Evolutionary conservation across 2,329 filamentous ascomycete genomes (phyloP).

Genomic region (Mycosphaerella sp.): DNA sequence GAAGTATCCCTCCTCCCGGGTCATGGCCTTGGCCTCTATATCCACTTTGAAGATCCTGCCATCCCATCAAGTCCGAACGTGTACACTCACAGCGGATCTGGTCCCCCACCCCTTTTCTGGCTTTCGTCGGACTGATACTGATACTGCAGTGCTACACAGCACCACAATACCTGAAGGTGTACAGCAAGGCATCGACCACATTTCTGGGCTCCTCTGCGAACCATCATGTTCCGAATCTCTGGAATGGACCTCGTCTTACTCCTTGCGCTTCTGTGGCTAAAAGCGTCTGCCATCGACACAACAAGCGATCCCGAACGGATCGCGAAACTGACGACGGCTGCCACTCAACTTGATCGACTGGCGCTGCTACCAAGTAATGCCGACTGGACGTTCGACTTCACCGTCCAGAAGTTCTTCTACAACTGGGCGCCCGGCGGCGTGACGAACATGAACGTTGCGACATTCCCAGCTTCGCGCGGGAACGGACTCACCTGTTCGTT

Average conservation of each 20-base stretch:
- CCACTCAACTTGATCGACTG: slow-evolving; percentile 44
- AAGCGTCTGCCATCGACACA: slow-evolving; percentile 34
- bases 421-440: slow-evolving; percentile 45
- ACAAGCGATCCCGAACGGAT: slow-evolving; percentile 39
- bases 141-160: slow-evolving; percentile 5
- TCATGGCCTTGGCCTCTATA: neutral
- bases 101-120: slow-evolving; percentile 3
- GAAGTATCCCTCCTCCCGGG: slow-evolving; percentile 14
- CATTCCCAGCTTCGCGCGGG: slow-evolving; percentile 45
- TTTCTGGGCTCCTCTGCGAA: slow-evolving; percentile 4
- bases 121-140: neutral
- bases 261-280: slow-evolving; percentile 23
- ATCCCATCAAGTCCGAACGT: neutral
- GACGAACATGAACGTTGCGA: slow-evolving; percentile 48
- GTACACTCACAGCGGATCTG: slow-evolving; percentile 6
- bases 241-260: slow-evolving; percentile 17
- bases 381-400: slow-evolving; percentile 49
- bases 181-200: slow-evolving; percentile 11
- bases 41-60: neutral
- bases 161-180: slow-evolving; percentile 3
- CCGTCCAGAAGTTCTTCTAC: slow-evolving; percentile 36
- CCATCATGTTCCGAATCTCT: slow-evolving; percentile 19
- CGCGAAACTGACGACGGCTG: slow-evolving; percentile 36
- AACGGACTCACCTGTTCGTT: slow-evolving; percentile 45
- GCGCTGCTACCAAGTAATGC: slow-evolving; percentile 37